Percentiles rank a stretch among this genome's conserved stretches.
Conservation (phyloP, 2,329 filamentous ascomycete species). For the Epichloe coenophiala region DNA sequence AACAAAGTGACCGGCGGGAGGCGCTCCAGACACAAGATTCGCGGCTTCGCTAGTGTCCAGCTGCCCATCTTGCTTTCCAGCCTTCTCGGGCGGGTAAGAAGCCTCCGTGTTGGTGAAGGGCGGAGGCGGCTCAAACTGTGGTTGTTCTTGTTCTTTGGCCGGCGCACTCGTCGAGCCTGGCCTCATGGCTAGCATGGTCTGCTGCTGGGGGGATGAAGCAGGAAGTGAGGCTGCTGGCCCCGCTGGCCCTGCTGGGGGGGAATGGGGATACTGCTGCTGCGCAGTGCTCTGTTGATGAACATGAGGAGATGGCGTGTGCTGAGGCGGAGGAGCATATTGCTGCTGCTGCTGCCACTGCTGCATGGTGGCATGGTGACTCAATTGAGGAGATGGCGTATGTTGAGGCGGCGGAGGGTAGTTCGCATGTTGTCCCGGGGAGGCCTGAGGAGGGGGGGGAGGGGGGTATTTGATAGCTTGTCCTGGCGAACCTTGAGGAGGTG, state of each 20-base stretch:
- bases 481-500: constrained; percentile 12
- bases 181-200: constrained; percentile 11
- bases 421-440: constrained; percentile 5
- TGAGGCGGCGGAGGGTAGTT: constrained; percentile 18
- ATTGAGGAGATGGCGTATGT: constrained; percentile 8
- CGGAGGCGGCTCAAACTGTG: constrained; percentile 16
- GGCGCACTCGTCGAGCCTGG: constrained; percentile 12
- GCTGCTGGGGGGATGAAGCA: constrained; percentile 3
- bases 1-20: constrained; percentile 41
- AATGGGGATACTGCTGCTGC: constrained; percentile 10
- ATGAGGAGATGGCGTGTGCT: constrained; percentile 8
- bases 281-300: constrained; percentile 8
- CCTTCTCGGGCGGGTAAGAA: constrained; percentile 18
- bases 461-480: constrained; percentile 13
- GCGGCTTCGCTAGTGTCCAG: constrained; percentile 13
- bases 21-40: constrained; percentile 25
- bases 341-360: background rate
- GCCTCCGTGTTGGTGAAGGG: constrained; percentile 10
- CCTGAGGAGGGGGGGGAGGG: constrained; percentile 14
- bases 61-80: constrained; percentile 10
- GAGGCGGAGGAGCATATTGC: constrained; percentile 13
- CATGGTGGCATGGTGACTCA: constrained; percentile 9
- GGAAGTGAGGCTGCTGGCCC: background rate
- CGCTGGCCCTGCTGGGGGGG: background rate
- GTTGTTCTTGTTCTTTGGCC: constrained; percentile 11